These are phyloP conservation scores for Erodium moschatum DNA, from an alignment of 441 rosid genomes.

Conservation along the genomic window DNA sequence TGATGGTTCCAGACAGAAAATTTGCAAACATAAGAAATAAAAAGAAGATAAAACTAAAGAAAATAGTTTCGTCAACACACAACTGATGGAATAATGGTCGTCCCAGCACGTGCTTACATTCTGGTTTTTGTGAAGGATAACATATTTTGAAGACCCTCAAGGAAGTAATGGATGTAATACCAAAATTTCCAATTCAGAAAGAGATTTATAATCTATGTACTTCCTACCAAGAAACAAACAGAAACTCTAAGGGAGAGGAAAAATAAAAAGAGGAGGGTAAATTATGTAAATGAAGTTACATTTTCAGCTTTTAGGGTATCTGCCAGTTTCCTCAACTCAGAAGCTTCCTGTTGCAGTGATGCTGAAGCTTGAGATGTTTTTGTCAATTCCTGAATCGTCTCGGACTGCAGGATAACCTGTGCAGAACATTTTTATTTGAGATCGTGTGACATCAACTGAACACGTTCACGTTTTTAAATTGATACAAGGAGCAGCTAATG, in stretches of 20 bases:
- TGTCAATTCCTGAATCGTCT: constrained; percentile 87
- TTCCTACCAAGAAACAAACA: neutral
- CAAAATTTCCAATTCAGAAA: neutral
- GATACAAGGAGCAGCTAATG: neutral
- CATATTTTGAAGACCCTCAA: neutral
- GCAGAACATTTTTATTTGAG: constrained; percentile 8
- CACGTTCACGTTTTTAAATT: neutral
- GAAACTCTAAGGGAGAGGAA: neutral
- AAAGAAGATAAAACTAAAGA: neutral
- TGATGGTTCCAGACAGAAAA: neutral
- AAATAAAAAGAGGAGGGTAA: neutral
- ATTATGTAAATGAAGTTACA: constrained; percentile 33
- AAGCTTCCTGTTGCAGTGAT: constrained; percentile 60
- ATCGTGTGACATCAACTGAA: neutral
- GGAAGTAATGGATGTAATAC: neutral
- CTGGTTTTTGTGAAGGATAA: neutral
- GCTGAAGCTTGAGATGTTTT: constrained; percentile 77
- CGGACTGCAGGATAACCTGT: constrained; percentile 91
- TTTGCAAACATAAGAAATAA: neutral
- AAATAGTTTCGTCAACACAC: neutral
- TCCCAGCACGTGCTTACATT: neutral
- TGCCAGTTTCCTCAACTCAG: constrained; percentile 55
- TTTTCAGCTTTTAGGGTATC: constrained; percentile 52
- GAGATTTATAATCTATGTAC: neutral
- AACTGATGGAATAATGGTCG: neutral